Percentiles rank a stretch among this genome's conserved stretches.
phyloP scores from a whole-genome alignment of 495 filamentous ascomycete species.

The Tetracladium setigerum region DNA sequence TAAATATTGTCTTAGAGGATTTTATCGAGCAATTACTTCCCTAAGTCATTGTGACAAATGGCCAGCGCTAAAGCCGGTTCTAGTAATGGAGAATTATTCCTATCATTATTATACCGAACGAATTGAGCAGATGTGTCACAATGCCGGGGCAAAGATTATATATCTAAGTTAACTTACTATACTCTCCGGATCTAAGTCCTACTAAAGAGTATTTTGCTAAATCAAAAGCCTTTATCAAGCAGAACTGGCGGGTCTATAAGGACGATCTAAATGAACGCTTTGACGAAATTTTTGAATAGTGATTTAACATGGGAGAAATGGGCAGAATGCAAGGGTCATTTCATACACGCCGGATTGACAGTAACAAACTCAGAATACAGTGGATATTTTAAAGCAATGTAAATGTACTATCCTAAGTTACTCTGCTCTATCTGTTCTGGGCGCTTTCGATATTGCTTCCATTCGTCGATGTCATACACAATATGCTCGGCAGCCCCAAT shows the following conservation, averaged over 20 bases:
- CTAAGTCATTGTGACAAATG: slow-evolving; percentile 23
- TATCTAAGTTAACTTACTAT: no score
- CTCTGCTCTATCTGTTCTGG: no score
- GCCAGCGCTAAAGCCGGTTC: slow-evolving; percentile 24
- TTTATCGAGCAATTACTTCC: slow-evolving; percentile 27
- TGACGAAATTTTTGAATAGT: slow-evolving; percentile 15
- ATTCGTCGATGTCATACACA: slow-evolving; percentile 23
- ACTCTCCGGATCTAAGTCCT: slow-evolving; percentile 18
- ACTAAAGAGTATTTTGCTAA: slow-evolving; percentile 23
- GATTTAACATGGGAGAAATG: no score
- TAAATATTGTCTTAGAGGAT: slow-evolving; percentile 24
- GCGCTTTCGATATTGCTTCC: slow-evolving; percentile 10
- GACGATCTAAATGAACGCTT: slow-evolving; percentile 24
- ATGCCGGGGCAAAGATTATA: no score
- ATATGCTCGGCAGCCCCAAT: slow-evolving; percentile 22
- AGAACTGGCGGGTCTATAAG: slow-evolving; percentile 7
- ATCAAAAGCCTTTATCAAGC: slow-evolving; percentile 22
- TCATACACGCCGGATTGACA: background rate
- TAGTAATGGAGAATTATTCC: no score
- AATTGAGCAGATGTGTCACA: background rate
- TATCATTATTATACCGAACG: slow-evolving; percentile 27
- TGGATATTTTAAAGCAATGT: no score
- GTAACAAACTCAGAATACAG: no score
- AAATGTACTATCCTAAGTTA: no score
- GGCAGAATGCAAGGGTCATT: background rate